These are phyloP conservation scores for Eucalyptus marginata DNA, from an alignment of 345 rosid genomes.

Conservation along the genomic window DNA sequence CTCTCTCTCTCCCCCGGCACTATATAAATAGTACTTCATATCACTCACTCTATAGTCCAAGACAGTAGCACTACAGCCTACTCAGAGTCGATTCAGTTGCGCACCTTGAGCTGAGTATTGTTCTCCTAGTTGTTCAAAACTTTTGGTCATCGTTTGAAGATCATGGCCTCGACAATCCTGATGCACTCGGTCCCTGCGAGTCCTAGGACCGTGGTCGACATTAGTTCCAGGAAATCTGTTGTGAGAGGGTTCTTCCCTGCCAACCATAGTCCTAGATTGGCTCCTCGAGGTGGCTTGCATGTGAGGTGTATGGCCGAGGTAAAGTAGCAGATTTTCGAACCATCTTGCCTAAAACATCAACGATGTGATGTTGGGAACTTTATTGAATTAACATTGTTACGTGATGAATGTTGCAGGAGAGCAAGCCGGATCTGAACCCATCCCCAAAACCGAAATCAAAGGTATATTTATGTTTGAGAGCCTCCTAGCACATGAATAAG, in stretches of 20 bases:
- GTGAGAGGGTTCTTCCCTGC: constrained; percentile 3
- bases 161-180: constrained; percentile 21
- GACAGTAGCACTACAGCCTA: background rate
- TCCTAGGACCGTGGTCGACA: constrained; percentile 4
- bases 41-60: background rate
- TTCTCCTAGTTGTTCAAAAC: background rate
- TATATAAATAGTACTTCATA: background rate
- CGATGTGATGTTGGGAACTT: background rate
- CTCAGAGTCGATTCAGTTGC: background rate
- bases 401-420: background rate
- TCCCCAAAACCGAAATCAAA: background rate
- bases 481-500: background rate
- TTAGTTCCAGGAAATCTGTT: background rate
- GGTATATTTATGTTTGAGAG: accelerated
- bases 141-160: background rate
- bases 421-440: background rate
- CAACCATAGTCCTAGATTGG: background rate
- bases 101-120: background rate
- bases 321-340: background rate
- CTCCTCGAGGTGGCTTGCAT: background rate
- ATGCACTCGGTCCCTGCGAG: constrained; percentile 29
- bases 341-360: background rate
- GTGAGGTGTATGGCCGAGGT: constrained; percentile 41
- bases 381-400: background rate
- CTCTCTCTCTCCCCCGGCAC: background rate